phyloP scores from a whole-genome alignment of 148 eudicot species.

The Chenopodium album region DNA sequence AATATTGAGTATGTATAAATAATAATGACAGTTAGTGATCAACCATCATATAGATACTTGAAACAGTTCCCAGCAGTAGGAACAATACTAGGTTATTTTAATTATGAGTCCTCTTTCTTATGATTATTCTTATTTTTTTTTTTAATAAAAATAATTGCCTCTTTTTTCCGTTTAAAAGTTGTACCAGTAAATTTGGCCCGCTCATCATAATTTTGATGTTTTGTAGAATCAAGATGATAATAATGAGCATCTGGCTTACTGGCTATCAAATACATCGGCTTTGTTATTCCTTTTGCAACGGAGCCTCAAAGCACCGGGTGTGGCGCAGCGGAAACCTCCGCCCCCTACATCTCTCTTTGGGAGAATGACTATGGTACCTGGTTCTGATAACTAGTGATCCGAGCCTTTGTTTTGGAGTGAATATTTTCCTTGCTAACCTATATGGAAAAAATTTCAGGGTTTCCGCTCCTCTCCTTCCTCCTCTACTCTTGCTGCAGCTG shows the following conservation, averaged over 20 bases:
- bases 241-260: constrained; percentile 81
- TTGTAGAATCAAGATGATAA: constrained; percentile 87
- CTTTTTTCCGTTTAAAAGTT: background rate
- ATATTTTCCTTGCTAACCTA: background rate
- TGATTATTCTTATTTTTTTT: background rate
- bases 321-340: constrained; percentile 70
- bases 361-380: constrained; percentile 91
- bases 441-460: constrained; percentile 44
- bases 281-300: constrained; percentile 88
- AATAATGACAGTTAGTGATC: no score
- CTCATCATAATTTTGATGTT: background rate
- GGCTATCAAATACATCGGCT: constrained; percentile 92
- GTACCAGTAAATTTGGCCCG: background rate
- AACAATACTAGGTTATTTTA: no score
- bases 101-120: background rate
- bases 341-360: constrained; percentile 90
- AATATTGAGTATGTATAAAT: no score
- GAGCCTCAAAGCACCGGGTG: constrained; percentile 60
- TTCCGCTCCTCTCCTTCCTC: constrained; percentile 94
- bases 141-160: background rate
- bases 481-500: constrained; percentile 51
- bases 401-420: background rate
- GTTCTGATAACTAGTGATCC: background rate
- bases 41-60: background rate
- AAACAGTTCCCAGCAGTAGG: background rate